Evolutionary conservation across 176 grass and related monocot genomes (phyloP), one percentile per base, ranked within the genome.

Genomic region (Juncus effusus): DNA sequence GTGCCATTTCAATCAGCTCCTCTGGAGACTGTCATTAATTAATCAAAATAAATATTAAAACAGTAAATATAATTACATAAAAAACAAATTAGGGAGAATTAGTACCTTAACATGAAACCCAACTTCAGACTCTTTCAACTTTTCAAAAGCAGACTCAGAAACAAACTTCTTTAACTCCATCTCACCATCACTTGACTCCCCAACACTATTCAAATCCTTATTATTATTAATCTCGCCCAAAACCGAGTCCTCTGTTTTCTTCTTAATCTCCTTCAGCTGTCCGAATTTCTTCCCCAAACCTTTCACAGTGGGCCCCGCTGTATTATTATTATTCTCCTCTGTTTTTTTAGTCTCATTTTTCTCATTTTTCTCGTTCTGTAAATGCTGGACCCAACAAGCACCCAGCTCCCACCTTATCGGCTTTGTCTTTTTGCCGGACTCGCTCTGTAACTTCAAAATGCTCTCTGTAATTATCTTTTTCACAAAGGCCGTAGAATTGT

Each of bases 281-380:
- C 94, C 94, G 70, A 97, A 92, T 72, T 97, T 88, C 81, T 92
- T 97, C 15, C 94, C 94, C 19, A 97, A 80, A 19, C 94, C 94
- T 69, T 97, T 97, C 65, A 97, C 94, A 47, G 85, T 80, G 63
- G 80, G 85, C 56, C 83, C 85, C 79, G 81, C 82, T 65, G 82
- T 97, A 16, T 54, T 74, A 11, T 86, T 75, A 28, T 28, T 28
- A 16, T 54, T 74, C 7, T 86, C 78, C 6, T 89, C 88, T 36
- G 36, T 78, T 85, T 86, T 89, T 64, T 92, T 97, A n/a, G 67
- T 55, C 41, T 92, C 85, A 2, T 47, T 47, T 47, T 47, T 28
- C 19, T 28, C 19, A 7, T 61, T 74, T 56, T 96, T 97, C 56
- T 82, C 88, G 51, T 83, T 97, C 64, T 97, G 94, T 76, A 97